Evolutionary conservation across 176 grass and related monocot genomes (phyloP).

Genomic region (Avena atlantica): DNA sequence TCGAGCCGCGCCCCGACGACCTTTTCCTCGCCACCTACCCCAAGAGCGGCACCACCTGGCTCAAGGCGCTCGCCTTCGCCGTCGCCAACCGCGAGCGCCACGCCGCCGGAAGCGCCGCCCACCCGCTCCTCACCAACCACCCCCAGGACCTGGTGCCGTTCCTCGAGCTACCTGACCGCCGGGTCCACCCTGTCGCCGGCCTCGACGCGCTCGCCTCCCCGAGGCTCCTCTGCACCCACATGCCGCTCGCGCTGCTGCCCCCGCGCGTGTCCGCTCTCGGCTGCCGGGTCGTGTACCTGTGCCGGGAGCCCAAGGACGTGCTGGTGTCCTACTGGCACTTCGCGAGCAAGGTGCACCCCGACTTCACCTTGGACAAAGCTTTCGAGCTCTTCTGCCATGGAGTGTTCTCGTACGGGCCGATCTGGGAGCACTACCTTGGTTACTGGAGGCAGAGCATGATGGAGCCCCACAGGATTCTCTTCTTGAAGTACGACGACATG

Average conservation of each 20-base stretch:
- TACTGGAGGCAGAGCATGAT: too few species aligned
- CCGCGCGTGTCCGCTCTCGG: background rate
- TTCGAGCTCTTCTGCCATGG: too few species aligned
- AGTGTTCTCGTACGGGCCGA: too few species aligned
- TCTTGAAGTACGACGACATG: too few species aligned
- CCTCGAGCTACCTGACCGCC: background rate
- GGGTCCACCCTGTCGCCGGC: background rate
- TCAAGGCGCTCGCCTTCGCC: conserved; percentile 43
- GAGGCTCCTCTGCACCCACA: conserved; percentile 15
- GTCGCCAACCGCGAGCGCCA: background rate
- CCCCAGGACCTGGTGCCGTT: background rate
- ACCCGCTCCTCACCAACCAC: background rate
- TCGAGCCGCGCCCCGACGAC: conserved; percentile 18
- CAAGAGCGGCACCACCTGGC: conserved; percentile 44
- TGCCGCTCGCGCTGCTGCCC: background rate
- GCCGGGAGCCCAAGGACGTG: conserved; percentile 29
- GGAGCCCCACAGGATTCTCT: too few species aligned
- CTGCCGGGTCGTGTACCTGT: conserved; percentile 14
- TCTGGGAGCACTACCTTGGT: too few species aligned
- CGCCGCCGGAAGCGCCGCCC: background rate
- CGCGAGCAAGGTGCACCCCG: too few species aligned
- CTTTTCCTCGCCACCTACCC: conserved; percentile 24
- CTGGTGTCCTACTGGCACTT: conserved; percentile 14
- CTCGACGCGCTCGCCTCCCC: background rate
- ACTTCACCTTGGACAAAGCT: too few species aligned